These are phyloP conservation scores for Forsythia suspensa DNA, from an alignment of 257 asterid genomes.

Conservation along the genomic window DNA sequence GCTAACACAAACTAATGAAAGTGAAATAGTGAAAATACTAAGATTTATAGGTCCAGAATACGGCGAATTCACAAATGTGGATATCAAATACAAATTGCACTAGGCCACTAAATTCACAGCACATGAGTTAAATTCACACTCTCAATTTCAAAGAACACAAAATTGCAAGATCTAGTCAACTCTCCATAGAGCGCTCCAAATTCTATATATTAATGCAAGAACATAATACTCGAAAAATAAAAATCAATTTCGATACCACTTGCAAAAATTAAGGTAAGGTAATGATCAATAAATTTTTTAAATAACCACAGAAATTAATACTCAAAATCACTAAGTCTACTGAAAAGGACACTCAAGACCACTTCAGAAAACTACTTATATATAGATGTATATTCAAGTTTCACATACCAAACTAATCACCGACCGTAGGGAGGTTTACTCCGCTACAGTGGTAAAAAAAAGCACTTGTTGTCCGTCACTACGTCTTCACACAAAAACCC, in stretches of 20 bases:
- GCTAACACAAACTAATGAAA: no score
- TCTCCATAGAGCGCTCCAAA: background rate
- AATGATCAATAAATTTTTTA: background rate
- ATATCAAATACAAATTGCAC: no score
- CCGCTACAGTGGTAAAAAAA: no score
- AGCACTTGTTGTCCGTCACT: no score
- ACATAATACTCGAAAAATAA: no score
- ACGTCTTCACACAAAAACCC: no score
- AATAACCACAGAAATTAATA: background rate
- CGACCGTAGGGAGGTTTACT: no score
- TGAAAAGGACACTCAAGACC: background rate
- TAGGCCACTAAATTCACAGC: background rate
- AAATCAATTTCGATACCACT: background rate
- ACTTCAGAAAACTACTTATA: background rate
- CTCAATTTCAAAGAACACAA: background rate
- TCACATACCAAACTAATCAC: background rate
- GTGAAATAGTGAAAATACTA: no score
- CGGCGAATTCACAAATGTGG: no score
- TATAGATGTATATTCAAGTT: background rate
- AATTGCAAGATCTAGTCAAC: background rate
- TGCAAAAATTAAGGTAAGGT: background rate
- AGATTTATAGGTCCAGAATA: no score
- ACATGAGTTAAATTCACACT: background rate
- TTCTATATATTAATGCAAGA: background rate
- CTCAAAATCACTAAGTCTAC: slow-evolving; percentile 22